Evolutionary conservation across 345 rosid species (phyloP), one percentile per base, ranked within the genome.

Genomic region (Nephelium lappaceum): DNA sequence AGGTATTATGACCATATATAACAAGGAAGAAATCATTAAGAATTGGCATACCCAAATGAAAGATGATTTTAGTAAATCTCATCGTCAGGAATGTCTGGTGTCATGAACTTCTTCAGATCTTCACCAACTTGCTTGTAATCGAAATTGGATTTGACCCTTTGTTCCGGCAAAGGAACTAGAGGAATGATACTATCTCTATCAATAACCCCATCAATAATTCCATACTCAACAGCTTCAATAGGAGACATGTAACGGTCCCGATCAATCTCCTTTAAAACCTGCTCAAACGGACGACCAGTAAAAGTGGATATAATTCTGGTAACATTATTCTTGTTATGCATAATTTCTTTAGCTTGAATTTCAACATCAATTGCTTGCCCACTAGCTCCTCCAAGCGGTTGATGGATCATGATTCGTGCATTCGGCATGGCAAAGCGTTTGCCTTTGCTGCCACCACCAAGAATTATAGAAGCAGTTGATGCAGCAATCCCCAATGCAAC

Each of bases 381-480:
- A 55, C 97, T 91, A 43, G 94, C 95, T 60, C 97, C 98, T 78
- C 99, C 98, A 66, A 89, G 88, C 0, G 99, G 99, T 62, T 93
- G 99, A 83, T 94, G 97, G 67, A 96, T 88, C 99, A 96, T 96
- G 77, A 96, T 89, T 77, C 98, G 88, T 0, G 99, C 81, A 78
- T 94, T 94, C 75, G 99, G 98, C 99, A 96, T 96, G 0, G 98
- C 94, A 75, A 93, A 83, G 36, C 98, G 97, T 88, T 96, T 96
- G 60, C 99, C 99, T 84, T 91, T 94, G 57, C 94, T 85, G 9
- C 99, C 99, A 45, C 95, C 98, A 57, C 97, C 98, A 67, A 96
- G 98, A 77, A 96, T 91, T 38, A 96, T 74, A 24, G 99, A 87
- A 76, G 99, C 97, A 51, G 99, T 91, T 75, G 97, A 94, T 38